Percentiles rank a stretch among this genome's conserved stretches.
Conservation (phyloP, 169 alveolate genomes). For the Neospora caninum region DNA sequence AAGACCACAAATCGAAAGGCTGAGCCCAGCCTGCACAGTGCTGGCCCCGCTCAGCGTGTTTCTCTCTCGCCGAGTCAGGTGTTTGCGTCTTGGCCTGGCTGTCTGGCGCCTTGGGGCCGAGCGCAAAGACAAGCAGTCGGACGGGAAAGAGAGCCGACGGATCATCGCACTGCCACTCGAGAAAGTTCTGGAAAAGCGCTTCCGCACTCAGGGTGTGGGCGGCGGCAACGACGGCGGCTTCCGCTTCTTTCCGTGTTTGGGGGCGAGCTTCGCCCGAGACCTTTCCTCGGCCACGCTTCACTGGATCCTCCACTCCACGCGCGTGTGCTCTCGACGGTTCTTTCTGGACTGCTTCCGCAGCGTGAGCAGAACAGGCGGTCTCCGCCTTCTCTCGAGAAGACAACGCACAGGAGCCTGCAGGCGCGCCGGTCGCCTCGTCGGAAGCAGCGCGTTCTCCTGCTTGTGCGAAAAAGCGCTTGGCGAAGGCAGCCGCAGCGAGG, state of each 20-base stretch:
- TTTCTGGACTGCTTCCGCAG: background rate
- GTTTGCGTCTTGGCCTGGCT: background rate
- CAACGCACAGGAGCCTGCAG: background rate
- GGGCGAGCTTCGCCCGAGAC: background rate
- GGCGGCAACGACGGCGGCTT: conserved; percentile 9
- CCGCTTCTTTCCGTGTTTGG: background rate
- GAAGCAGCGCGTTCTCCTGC: background rate
- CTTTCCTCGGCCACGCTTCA: background rate
- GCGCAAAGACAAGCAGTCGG: conserved; percentile 3
- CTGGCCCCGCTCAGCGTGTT: background rate
- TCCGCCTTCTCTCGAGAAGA: background rate
- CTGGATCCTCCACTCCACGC: background rate
- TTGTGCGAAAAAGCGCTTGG: background rate
- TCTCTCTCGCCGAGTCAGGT: background rate
- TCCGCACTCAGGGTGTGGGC: background rate
- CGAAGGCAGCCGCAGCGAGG: conserved; percentile 25
- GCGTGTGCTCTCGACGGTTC: background rate
- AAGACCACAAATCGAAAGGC: conserved; percentile 2
- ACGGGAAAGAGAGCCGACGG: background rate
- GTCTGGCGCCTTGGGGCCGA: background rate
- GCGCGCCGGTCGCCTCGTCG: background rate
- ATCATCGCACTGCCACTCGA: conserved; percentile 13
- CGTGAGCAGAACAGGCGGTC: background rate
- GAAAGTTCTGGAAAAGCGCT: conserved; percentile 7
- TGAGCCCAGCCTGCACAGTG: background rate